phyloP scores from a whole-genome alignment of 2,329 filamentous ascomycete genomes.

The Tolypocladium nubicola region DNA sequence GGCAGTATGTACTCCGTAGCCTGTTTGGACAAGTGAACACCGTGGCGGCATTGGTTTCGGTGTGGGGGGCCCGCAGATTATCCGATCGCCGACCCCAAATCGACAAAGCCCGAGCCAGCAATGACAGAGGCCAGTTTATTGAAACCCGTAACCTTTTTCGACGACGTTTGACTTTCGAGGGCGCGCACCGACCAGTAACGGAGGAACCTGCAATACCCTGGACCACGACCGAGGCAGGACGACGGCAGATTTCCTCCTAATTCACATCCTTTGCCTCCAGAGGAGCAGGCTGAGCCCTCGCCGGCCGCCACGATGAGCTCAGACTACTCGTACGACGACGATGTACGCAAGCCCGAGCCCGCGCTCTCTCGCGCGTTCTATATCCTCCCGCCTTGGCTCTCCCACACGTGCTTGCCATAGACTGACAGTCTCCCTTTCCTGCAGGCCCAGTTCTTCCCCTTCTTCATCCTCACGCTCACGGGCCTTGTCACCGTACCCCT shows the following conservation, averaged over 20 bases:
- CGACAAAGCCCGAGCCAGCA: neutral
- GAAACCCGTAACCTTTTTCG: neutral
- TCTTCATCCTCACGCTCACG: constrained; percentile 89
- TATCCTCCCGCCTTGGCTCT: too few species aligned
- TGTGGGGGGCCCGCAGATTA: constrained; percentile 17
- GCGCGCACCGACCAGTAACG: neutral
- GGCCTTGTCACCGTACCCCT: constrained; percentile 81
- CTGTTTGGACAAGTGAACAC: constrained; percentile 18
- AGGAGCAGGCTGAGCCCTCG: constrained; percentile 23
- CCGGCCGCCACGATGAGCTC: constrained; percentile 60
- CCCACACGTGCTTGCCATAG: neutral
- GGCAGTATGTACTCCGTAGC: too few species aligned
- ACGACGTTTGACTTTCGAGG: neutral
- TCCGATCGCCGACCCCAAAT: constrained; percentile 16
- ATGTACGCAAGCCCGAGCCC: constrained; percentile 39
- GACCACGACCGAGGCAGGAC: neutral
- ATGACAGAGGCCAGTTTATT: neutral
- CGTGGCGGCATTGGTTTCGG: constrained; percentile 16
- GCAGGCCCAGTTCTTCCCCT: constrained; percentile 94
- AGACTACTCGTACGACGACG: constrained; percentile 97
- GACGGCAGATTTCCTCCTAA: constrained; percentile 1
- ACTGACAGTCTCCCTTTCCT: neutral
- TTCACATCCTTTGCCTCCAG: neutral
- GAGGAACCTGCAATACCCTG: neutral
- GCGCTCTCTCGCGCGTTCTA: neutral